Percentiles rank a stretch among this genome's conserved stretches.
Conservation (phyloP, 1,284 basidiomycete genomes). For the Tremellales sp. region DNA sequence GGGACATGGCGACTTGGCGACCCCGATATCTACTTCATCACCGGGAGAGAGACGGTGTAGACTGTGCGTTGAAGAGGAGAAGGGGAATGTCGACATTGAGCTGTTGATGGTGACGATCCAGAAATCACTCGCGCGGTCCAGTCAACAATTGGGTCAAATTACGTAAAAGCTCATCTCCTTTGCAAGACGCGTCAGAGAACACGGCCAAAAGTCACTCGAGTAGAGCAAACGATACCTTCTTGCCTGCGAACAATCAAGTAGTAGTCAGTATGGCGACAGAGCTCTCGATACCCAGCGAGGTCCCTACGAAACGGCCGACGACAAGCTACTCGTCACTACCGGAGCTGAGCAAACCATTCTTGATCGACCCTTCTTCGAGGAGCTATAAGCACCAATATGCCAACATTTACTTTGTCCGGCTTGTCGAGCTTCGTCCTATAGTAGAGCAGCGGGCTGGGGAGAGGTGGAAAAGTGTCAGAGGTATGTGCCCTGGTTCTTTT, state of each 20-base stretch:
- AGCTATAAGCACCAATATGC: slow-evolving; percentile 78
- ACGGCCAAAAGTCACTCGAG: too few relatives aligned
- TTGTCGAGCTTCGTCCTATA: slow-evolving; percentile 60
- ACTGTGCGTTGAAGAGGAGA: neutral
- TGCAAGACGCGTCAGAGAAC: too few relatives aligned
- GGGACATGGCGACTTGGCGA: slow-evolving; percentile 29
- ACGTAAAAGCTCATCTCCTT: neutral
- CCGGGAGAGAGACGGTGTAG: too few relatives aligned
- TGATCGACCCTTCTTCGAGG: slow-evolving; percentile 36
- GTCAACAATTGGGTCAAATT: neutral
- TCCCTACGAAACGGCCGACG: slow-evolving; percentile 19
- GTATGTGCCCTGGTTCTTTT: slow-evolving; percentile 48
- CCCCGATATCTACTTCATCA: too few relatives aligned
- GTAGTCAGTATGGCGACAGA: slow-evolving; percentile 11
- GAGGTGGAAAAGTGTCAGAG: slow-evolving; percentile 64
- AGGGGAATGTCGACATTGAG: neutral
- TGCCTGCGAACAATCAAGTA: too few relatives aligned
- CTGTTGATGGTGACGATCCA: neutral
- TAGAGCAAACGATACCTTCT: too few relatives aligned
- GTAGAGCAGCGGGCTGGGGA: slow-evolving; percentile 63
- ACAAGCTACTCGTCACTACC: slow-evolving; percentile 38
- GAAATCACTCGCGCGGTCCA: neutral
- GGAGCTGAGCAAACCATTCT: slow-evolving; percentile 44
- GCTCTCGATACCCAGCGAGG: slow-evolving; percentile 4
- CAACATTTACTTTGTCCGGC: slow-evolving; percentile 82